Base-by-base conservation (phyloP, 1,284 basidiomycete genomes). In the Ceratobasidium sp. region DNA sequence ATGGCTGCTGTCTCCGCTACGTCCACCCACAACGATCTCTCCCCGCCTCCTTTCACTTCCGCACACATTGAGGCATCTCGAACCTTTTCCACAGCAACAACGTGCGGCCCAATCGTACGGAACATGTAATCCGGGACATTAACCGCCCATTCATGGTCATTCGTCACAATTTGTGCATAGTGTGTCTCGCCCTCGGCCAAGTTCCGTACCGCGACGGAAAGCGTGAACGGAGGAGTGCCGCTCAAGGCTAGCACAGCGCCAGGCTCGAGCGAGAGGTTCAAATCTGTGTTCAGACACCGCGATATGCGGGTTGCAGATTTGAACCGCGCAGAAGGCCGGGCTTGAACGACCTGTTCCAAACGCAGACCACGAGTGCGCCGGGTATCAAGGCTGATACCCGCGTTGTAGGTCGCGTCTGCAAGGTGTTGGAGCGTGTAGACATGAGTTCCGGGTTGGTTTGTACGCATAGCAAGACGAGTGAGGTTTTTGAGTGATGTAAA, bases 1-100 rank as follows among this genome's bases (percentile, higher is more conserved):
- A 99, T 96, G 9, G 94, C 90, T 8, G 97, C 97, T 1, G 94
- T 95, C 82, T 98, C 97, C 6, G 95, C 94, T 11, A 98, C 95
- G 77, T 98, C 94, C 29, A 95, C 86, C 86, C 89, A 90, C 53
- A 94, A 87, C 41, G 88, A 87, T 75, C 88, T 85, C 39, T 84
- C 83, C 75, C 89, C 85, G n/a, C 87, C 87, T 79, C 94, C 90
- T 22, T 51, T 53, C 48, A 88, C 82, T 27, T 88, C 85, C 58
- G 89, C 88, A 81, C 97, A 98, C 39, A 86, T 89, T 27, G 92
- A 93, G 16, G 90, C 87, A 82, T 98, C 95, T 22, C 85, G 83
- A 14, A 96, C 85, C 0, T 88, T 88, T 61, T 93, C 89, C 74
- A 98, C 90, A 56, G 86, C 87, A 63, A 98, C 85, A 63, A 91